These are phyloP conservation scores for Cladosporium sp. DNA, from an alignment of 2,329 filamentous ascomycete species.

Conservation along the genomic window DNA sequence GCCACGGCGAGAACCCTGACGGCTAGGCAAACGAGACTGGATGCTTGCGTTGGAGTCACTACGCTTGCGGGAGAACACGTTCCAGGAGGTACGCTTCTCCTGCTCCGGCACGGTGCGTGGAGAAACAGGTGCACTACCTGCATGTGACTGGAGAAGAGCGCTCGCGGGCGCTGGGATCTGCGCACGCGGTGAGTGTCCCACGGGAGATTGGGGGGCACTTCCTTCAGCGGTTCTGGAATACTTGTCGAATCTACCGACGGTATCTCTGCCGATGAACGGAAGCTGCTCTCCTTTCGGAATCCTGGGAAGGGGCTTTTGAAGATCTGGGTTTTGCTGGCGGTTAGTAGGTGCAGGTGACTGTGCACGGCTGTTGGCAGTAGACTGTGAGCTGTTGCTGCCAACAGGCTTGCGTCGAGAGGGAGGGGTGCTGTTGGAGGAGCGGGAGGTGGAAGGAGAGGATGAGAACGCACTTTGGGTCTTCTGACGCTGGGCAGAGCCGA, in stretches of 20 bases:
- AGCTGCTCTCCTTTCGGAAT: not conserved
- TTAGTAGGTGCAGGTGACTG: not conserved
- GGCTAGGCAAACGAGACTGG: not conserved
- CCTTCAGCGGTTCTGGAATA: not conserved
- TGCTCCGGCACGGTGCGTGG: no score
- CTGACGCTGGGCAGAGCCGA: not conserved
- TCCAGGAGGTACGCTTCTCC: constrained; percentile 2
- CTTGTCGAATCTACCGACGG: not conserved
- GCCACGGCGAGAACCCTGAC: constrained; percentile 8
- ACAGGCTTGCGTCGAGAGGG: constrained; percentile 5
- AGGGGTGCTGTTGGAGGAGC: no score
- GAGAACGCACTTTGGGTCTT: not conserved
- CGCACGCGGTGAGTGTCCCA: not conserved
- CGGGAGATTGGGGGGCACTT: not conserved
- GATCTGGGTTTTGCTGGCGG: not conserved
- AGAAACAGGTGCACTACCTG: not conserved
- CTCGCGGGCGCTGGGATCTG: not conserved
- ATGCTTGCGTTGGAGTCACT: not conserved
- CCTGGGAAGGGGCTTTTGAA: not conserved
- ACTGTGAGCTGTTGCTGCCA: not conserved
- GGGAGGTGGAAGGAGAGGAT: not conserved
- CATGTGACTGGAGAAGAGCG: not conserved
- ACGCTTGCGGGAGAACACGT: constrained; percentile 5
- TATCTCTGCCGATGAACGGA: not conserved
- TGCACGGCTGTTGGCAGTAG: not conserved